Evolutionary conservation across 2,329 filamentous ascomycete genomes (phyloP), one percentile per base, ranked within the genome.

Genomic region (Trichoderma simmonsii): DNA sequence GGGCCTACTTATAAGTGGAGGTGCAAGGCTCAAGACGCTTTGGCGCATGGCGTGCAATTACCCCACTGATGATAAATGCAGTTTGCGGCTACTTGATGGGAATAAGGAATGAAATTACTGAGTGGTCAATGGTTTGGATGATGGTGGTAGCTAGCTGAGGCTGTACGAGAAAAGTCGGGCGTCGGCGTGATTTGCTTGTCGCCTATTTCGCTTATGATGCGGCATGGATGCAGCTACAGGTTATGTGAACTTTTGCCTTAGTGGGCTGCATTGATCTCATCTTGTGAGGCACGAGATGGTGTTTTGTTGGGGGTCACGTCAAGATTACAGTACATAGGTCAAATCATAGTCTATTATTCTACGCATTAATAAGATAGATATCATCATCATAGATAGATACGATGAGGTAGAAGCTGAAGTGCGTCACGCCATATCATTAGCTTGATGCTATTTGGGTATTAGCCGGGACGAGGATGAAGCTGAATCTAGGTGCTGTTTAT

Each of bases 41-140:
- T 65, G 51, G 69, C 21, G 69, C 61, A 71, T 71, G 61, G 63
- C 63, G 70, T 66, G 70, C 70, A 67, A 67, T 30, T 66, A 71
- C 70, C 70, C 70, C 70, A 57, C 62, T 28, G 54, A 61, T 71
- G 54, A 56, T 67, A 36, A 60, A 61, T 67, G 51, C 34, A 15
- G 15, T 36, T 65, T 59, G 54, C 8, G 30, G 26, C 26, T 39
- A 18, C 36, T 51, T 15, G 5, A 51, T 26, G 26, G 54, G 12
- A 56, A 48, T 67, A 26, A 32, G 24, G 30, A 48, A 34, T 48
- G 65, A 43, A 43, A 30, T 43, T 26, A 26, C 6, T 26, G 7
- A 60, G 12, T 48, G 18, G 26, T n/a, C n/a, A n/a, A n/a, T 43
- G 32, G 21, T 43, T 67, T 30, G 11, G 6, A 43, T 9, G 6